phyloP scores from a whole-genome alignment of 768 basidiomycete genomes.

The Tephrocybe rancida region DNA sequence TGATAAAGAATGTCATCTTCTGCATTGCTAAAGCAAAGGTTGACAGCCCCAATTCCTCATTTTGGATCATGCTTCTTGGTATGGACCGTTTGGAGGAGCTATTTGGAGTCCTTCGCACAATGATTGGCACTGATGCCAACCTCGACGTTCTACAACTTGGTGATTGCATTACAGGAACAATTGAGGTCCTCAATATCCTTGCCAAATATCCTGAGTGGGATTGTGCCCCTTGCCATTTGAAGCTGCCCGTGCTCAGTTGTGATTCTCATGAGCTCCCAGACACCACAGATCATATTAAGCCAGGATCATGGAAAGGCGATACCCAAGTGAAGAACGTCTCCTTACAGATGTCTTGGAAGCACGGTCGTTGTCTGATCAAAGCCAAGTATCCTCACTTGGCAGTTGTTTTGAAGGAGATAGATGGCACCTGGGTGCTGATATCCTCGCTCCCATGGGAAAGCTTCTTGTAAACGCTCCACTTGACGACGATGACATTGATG shows the following conservation, averaged over 20 bases:
- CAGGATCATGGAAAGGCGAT: conserved; percentile 34
- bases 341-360: conserved; percentile 31
- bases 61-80: conserved; percentile 38
- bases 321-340: conserved; percentile 24
- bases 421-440: conserved; percentile 1
- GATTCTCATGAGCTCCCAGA: conserved; percentile 21
- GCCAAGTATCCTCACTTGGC: conserved; percentile 11
- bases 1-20: conserved; percentile 40
- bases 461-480: conserved; percentile 1
- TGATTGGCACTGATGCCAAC: conserved; percentile 35
- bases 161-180: conserved; percentile 27
- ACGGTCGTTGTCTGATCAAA: conserved; percentile 22
- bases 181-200: conserved; percentile 35
- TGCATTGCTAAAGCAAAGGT: conserved; percentile 39
- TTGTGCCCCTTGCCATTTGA: conserved; percentile 30
- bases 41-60: conserved; percentile 29
- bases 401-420: not conserved
- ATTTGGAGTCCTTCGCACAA: conserved; percentile 36
- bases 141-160: conserved; percentile 28
- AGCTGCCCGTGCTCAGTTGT: conserved; percentile 28
- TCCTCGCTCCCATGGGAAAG: conserved; percentile 16
- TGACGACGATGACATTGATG: conserved; percentile 6
- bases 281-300: conserved; percentile 35
- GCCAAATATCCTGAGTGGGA: conserved; percentile 41
- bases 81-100: conserved; percentile 37